Base-by-base conservation (phyloP, 129 eudicot species). In the Flaveria sonorensis region DNA sequence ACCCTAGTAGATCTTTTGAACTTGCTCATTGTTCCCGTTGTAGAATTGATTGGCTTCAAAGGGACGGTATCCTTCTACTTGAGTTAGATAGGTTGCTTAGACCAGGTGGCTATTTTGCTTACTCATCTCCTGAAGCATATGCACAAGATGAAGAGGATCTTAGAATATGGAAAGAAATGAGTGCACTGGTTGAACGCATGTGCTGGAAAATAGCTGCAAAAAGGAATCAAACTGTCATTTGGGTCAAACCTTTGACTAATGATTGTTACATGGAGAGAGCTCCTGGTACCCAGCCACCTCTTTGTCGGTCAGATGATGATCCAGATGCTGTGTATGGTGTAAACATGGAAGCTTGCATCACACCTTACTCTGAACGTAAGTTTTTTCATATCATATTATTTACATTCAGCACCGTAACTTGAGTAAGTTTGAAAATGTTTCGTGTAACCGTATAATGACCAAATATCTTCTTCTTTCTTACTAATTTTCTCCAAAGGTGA, bases 91-190 rank as follows among this genome's bases (percentile, higher is more conserved):
- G 97, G 91, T 11, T 95, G 72, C 93, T 95, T 18, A 86, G 99
- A 75, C 97, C 99, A 2, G 99, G 99, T 70, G 99, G 99, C 68
- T 95, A 95, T 67, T 95, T 95, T 80, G 97, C 99, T 51, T 95
- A 95, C 86, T 95, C 99, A 0, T 95, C 99, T 10, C 99, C 99
- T 6, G 99, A 95, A 85, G 97, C 97, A 67, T 95, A 95, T 86
- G 99, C 99, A 7, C 99, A 95, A 73, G 99, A 95, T 32, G 99
- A 92, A 72, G 97, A 95, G 88, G 90, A 95, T 86, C 85, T 89
- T 23, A 89, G 90, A 71, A 95, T 95, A 59, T 92, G 99, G 99
- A 92, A 71, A 78, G 91, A 92, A 79, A 95, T 95, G 96, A 95
- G 99, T 77, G 84, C 96, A 32, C 96, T 95, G 70, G 99, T 95